Evolutionary conservation across 179 eudicot genomes (phyloP).

Genomic region (Sideroxylon spinosum): DNA sequence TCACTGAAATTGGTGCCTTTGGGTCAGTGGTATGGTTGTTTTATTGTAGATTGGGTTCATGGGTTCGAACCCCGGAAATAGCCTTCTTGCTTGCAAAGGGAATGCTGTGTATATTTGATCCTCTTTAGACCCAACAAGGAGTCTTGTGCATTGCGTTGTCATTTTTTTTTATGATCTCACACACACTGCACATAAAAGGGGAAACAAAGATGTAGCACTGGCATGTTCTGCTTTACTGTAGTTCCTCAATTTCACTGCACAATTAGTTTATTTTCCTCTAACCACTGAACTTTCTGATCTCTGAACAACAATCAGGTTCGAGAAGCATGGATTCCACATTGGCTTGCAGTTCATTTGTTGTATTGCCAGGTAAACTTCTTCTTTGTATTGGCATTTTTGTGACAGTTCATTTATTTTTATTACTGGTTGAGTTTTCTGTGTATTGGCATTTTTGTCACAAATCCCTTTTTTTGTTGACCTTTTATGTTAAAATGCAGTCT

Average conservation of each 20-base stretch:
- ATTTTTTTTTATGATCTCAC: not conserved
- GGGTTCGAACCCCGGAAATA: no score
- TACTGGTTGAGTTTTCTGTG: slow-evolving; percentile 36
- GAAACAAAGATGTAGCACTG: not conserved
- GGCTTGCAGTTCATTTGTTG: slow-evolving; percentile 54
- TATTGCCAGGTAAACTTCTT: slow-evolving; percentile 43
- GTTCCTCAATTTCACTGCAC: slow-evolving; percentile 4
- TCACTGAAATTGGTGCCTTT: no score
- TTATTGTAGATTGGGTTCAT: no score
- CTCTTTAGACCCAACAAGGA: no score
- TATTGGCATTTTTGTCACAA: not conserved
- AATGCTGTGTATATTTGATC: no score
- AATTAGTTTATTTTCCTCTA: no score
- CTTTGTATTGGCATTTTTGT: not conserved
- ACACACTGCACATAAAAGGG: not conserved
- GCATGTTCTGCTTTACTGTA: not conserved
- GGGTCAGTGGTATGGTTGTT: no score
- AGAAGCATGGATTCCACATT: slow-evolving; percentile 73
- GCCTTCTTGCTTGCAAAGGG: no score
- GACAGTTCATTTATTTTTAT: slow-evolving; percentile 14
- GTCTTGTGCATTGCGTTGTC: no score
- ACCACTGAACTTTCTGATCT: not conserved
- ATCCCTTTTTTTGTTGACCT: not conserved
- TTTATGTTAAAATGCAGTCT: slow-evolving; percentile 38
- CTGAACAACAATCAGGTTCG: slow-evolving; percentile 44